Percentiles rank a stretch among this genome's conserved stretches.
Evolutionary conservation across 495 filamentous ascomycete genomes (phyloP).

Genomic region (Daldinia grandis): DNA sequence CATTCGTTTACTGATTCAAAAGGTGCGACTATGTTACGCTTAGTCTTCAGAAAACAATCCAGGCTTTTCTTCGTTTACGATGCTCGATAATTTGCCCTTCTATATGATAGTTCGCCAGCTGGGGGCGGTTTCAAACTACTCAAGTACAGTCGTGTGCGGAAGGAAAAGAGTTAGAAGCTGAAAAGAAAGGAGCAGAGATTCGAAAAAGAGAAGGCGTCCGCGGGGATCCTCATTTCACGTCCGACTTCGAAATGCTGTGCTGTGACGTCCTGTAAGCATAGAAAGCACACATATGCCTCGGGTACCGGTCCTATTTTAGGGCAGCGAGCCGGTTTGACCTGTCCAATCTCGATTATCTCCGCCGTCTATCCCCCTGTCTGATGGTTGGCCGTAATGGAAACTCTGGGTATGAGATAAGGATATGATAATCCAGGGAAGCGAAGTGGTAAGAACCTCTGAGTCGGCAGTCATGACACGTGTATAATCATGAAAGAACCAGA

Average conservation of each 20-base stretch:
- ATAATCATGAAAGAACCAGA: slow-evolving; percentile 40
- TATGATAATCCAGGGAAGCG: slow-evolving; percentile 8
- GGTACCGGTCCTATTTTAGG: background rate
- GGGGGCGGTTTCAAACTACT: slow-evolving; percentile 15
- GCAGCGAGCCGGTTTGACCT: background rate
- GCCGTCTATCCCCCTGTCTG: slow-evolving; percentile 1
- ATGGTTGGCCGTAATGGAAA: background rate
- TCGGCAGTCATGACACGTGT: slow-evolving; percentile 40
- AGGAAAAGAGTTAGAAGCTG: slow-evolving; percentile 29
- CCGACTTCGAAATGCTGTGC: slow-evolving; percentile 17
- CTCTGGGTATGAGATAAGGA: background rate
- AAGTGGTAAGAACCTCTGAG: slow-evolving; percentile 13
- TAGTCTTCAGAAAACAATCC: slow-evolving; percentile 17
- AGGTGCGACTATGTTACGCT: slow-evolving; percentile 20
- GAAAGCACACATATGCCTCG: background rate
- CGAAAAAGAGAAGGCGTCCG: slow-evolving; percentile 31
- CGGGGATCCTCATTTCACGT: slow-evolving; percentile 13
- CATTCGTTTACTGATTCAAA: slow-evolving; percentile 39
- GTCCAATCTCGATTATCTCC: slow-evolving; percentile 7
- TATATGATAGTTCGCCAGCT: slow-evolving; percentile 31
- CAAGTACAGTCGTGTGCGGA: slow-evolving; percentile 35
- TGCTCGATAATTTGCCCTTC: slow-evolving; percentile 28
- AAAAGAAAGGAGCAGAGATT: slow-evolving; percentile 17
- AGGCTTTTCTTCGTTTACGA: slow-evolving; percentile 30
- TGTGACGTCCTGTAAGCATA: slow-evolving; percentile 3